Evolutionary conservation across 2,329 filamentous ascomycete genomes (phyloP).

Genomic region (Neonectria coccinea): DNA sequence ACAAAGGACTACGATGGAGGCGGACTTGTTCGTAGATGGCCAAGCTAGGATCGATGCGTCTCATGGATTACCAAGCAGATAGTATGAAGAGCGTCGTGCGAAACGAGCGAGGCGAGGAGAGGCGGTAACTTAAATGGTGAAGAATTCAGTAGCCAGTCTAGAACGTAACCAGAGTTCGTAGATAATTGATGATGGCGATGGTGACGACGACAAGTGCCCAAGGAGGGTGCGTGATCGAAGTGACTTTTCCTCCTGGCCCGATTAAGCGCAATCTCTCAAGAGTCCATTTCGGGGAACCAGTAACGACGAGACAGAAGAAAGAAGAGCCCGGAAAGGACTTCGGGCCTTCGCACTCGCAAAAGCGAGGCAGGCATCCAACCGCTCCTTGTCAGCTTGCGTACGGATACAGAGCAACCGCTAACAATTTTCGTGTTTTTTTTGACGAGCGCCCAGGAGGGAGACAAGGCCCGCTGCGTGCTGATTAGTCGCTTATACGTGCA

Average conservation of each 20-base stretch:
- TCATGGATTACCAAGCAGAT: conserved; percentile 31
- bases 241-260: neutral
- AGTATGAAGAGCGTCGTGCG: neutral
- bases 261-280: neutral
- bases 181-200: neutral
- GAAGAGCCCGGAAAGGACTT: neutral
- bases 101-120: conserved; percentile 10
- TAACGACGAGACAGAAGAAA: neutral
- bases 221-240: neutral
- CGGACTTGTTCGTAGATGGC: conserved; percentile 8
- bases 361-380: neutral
- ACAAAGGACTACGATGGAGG: neutral
- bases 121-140: conserved; percentile 6
- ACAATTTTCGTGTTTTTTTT: conserved; percentile 5
- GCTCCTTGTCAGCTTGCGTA: neutral
- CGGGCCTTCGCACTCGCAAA: conserved; percentile 6
- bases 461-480: neutral
- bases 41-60: conserved; percentile 11
- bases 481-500: conserved; percentile 10
- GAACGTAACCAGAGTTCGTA: conserved; percentile 9
- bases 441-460: neutral
- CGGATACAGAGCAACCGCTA: neutral
- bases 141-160: conserved; percentile 7
- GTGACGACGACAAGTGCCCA: conserved; percentile 13
- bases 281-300: neutral